These are phyloP conservation scores for Lanmaoa rubissima DNA, from an alignment of 768 basidiomycete species.

Conservation along the genomic window DNA sequence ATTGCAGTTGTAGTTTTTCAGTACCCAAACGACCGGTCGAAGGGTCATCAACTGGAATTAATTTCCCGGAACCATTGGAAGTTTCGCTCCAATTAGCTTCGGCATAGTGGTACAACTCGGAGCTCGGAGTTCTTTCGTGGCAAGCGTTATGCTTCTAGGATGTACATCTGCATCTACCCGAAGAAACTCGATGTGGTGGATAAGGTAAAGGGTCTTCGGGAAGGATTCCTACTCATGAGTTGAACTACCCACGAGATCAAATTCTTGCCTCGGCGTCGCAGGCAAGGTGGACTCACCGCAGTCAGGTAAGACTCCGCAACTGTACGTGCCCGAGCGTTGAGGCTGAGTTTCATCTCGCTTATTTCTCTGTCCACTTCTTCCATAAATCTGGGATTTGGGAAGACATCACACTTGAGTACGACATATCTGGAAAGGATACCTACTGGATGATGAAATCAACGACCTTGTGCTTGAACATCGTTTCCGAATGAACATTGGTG, in stretches of 20 bases:
- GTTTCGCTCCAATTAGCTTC: background rate
- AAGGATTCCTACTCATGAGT: slow-evolving; percentile 17
- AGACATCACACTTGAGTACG: background rate
- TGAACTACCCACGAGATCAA: slow-evolving; percentile 24
- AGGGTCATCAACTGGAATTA: slow-evolving; percentile 5
- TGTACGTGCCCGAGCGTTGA: slow-evolving; percentile 94
- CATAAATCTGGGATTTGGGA: slow-evolving; percentile 69
- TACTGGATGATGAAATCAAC: slow-evolving; percentile 99
- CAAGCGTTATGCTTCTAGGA: slow-evolving; percentile 9
- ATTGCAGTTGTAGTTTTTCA: slow-evolving; percentile 17
- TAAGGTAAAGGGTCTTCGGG: slow-evolving; percentile 10
- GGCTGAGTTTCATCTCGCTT: slow-evolving; percentile 96
- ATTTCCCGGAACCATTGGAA: background rate
- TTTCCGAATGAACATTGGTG: slow-evolving; percentile 94
- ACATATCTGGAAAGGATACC: slow-evolving; percentile 29
- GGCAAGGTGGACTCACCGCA: slow-evolving; percentile 55
- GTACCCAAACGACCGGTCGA: slow-evolving; percentile 4
- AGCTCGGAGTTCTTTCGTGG: slow-evolving; percentile 2
- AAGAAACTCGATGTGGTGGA: slow-evolving; percentile 11
- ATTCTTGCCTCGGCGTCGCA: background rate
- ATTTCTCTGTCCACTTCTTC: slow-evolving; percentile 99
- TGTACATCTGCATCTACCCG: slow-evolving; percentile 21
- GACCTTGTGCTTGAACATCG: slow-evolving; percentile 99
- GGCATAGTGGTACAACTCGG: slow-evolving; percentile 19
- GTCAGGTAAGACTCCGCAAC: slow-evolving; percentile 96